Base-by-base conservation (phyloP, 768 basidiomycete species). In the Boletellus ananiceps region DNA sequence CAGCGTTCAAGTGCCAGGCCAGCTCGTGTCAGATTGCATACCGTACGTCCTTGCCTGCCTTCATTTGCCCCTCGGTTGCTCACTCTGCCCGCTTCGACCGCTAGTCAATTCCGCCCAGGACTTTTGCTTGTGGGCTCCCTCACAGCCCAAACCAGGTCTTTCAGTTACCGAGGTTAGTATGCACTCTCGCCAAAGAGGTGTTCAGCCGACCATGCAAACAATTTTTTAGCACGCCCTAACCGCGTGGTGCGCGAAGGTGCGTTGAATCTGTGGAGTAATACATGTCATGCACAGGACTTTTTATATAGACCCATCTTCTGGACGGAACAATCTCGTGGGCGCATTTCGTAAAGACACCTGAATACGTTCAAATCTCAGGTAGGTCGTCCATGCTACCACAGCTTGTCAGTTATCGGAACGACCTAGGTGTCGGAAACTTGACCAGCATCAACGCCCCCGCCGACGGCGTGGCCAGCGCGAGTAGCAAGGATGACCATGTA, bases 361-460 rank as follows among this genome's bases (percentile, higher is more conserved):
- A 84, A 63, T 89, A 81, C 63, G 73, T 88, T 31, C 86, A 86
- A 59, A 69, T 88, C 46, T 82, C 81, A 34, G 89, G 84, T 72
- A 45, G 33, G 62, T 51, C 13, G 19, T 42, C 44, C 54, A 9
- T 57, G 56, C 19, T 57, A 63, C 23, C 57, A 63, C 25, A 56
- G 56, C 16, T 12, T 57, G 55, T 27, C 47, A 53, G 18, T 63
- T 57, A 60, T 47, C 18, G 19, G 25, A 36, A 39, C 45, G 71
- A 71, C 58, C 75, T 72, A 79, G 83, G 85, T 39, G 67, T 75
- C 44, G 86, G 84, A 6, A 76, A 89, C 61, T 60, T 87, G 50
- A 85, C 82, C 11, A 69, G 73, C 47, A 64, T 91, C 49, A 86
- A 88, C 63, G 72, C 88, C 27, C 80, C 81, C 7, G 58, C 63